Evolutionary conservation across 2,329 filamentous ascomycete species (phyloP), one percentile per base, ranked within the genome.

Genomic region (Ophiocordyceps sinensis): DNA sequence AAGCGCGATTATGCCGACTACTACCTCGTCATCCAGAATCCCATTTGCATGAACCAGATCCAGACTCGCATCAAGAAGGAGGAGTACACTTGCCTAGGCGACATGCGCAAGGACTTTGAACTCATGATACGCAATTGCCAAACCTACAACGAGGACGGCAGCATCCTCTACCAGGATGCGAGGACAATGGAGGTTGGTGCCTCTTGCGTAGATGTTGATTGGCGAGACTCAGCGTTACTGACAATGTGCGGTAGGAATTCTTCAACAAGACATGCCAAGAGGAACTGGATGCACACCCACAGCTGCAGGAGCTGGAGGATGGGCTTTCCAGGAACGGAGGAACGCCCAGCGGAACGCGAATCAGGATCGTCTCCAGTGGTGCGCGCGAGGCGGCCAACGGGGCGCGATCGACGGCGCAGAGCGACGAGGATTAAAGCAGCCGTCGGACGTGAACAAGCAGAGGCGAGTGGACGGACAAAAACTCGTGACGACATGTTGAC

Each of bases 21-120:
- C 67, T 98, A 95, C 59, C 67, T 89, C 57, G 78, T 95, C 60
- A 98, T 98, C 59, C 77, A 82, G 56, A 82, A 80, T 41, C 91
- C 91, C 0, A 95, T 98, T 55, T 89, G 85, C 56, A 94, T 96
- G 83, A 91, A 94, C 51, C 80, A 87, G 59, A 94, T 98, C 55
- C 79, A 85, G 58, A 85, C 82, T 58, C 89, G 86, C 69, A 94
- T 98, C 66, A 95, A 94, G 68, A 89, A 85, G 62, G 85, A 93
- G 55, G 85, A 95, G 56, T 98, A 98, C 61, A 77, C 76, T 51
- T 82, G 75, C 53, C 64, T 95, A 45, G 78, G 75, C 55, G 85
- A 88, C 51, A 77, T 98, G 71, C 75, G 78, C 42, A 77, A 75
- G 49, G 93, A 98, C 55, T 79, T 98, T 47, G 76, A 79, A 39